Conservation (phyloP, 1,284 basidiomycete species). For the Abortiporus biennis region DNA sequence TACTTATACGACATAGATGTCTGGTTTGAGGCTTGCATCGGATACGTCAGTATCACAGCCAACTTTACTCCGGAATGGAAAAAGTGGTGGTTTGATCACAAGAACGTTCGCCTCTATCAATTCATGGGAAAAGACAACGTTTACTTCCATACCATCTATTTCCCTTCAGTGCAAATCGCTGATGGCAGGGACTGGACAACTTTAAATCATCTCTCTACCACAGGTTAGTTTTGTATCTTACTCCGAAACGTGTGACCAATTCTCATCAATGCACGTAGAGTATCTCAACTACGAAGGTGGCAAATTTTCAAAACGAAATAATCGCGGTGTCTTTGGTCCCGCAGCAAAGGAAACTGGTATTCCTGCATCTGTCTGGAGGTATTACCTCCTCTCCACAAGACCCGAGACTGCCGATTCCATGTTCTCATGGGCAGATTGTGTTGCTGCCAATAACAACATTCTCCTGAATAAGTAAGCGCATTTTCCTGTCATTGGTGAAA, state of each 20-base stretch:
- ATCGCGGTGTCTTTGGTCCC: conserved; percentile 96
- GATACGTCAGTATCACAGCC: conserved; percentile 97
- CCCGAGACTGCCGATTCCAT: conserved; percentile 94
- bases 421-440: conserved; percentile 97
- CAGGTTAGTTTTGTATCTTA: conserved; percentile 45
- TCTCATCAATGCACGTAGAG: conserved; percentile 43
- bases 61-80: conserved; percentile 95
- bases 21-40: conserved; percentile 96
- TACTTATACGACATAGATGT: conserved; percentile 9
- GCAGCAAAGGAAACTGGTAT: conserved; percentile 92
- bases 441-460: conserved; percentile 91
- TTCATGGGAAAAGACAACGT: conserved; percentile 99
- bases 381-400: conserved; percentile 90
- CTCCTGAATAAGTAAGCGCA: conserved; percentile 83
- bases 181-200: conserved; percentile 93
- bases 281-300: conserved; percentile 99
- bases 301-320: conserved; percentile 98
- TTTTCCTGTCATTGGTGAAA: background rate
- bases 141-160: conserved; percentile 98
- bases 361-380: conserved; percentile 93
- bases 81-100: conserved; percentile 95
- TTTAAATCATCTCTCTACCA: conserved; percentile 92
- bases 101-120: conserved; percentile 91
- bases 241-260: conserved; percentile 2
- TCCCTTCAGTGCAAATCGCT: conserved; percentile 86